Evolutionary conservation across 2,329 filamentous ascomycete genomes (phyloP).

Genomic region (Calonectria hawksworthii): DNA sequence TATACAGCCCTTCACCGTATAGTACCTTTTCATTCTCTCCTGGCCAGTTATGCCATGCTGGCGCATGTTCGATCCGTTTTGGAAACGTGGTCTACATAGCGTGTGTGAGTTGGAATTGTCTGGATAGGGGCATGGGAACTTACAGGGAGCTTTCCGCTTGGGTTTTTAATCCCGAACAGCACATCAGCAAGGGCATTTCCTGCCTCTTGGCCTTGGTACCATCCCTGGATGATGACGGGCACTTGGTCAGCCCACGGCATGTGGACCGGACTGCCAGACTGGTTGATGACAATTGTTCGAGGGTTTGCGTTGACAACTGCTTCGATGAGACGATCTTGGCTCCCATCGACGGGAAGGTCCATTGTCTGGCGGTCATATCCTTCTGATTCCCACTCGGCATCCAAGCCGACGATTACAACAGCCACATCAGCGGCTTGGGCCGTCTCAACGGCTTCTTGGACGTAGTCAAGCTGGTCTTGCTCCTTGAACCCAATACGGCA

Average conservation of each 20-base stretch:
- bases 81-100: slow-evolving; percentile 73
- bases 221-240: slow-evolving; percentile 73
- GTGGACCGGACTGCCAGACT: slow-evolving; percentile 58
- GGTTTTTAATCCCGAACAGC: slow-evolving; percentile 76
- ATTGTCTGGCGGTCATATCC: slow-evolving; percentile 82
- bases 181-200: slow-evolving; percentile 78
- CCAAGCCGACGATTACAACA: slow-evolving; percentile 77
- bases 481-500: slow-evolving; percentile 81
- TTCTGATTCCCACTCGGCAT: slow-evolving; percentile 83
- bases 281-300: slow-evolving; percentile 76
- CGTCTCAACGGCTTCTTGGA: slow-evolving; percentile 74
- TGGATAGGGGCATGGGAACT: background rate
- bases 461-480: slow-evolving; percentile 70
- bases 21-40: slow-evolving; percentile 77
- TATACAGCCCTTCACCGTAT: slow-evolving; percentile 80
- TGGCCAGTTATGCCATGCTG: slow-evolving; percentile 80
- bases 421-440: slow-evolving; percentile 76
- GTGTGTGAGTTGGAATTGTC: background rate
- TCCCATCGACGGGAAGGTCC: slow-evolving; percentile 72
- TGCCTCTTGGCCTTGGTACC: slow-evolving; percentile 73
- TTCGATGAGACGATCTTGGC: slow-evolving; percentile 71
- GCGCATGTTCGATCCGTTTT: slow-evolving; percentile 72
- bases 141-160: slow-evolving; percentile 78
- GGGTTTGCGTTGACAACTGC: slow-evolving; percentile 74
- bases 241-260: slow-evolving; percentile 77